These are phyloP conservation scores for Phytophthora europaea DNA, from an alignment of 352 stramenopile genomes.

Conservation along the genomic window DNA sequence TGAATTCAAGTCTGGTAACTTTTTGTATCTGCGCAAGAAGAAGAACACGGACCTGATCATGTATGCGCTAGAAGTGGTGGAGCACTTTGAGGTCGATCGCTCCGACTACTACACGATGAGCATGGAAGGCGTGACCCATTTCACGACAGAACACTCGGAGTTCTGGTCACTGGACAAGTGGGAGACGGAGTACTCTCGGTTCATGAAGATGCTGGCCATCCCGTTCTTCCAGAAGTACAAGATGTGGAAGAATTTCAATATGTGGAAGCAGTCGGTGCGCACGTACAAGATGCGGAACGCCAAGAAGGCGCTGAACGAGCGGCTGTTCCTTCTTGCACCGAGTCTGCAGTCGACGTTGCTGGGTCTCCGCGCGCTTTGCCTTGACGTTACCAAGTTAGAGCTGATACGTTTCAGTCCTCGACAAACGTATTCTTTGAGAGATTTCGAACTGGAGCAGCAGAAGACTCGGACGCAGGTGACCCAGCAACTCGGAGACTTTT, in stretches of 20 bases:
- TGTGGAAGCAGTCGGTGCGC: constrained; percentile 93
- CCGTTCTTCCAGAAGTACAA: constrained; percentile 95
- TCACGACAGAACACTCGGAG: constrained; percentile 87
- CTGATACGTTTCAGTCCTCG: constrained; percentile 75
- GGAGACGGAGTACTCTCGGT: constrained; percentile 94
- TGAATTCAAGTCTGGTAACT: constrained; percentile 85
- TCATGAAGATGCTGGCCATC: constrained; percentile 92
- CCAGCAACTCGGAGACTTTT: constrained; percentile 72
- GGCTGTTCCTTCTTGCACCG: constrained; percentile 91
- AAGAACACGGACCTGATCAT: constrained; percentile 76
- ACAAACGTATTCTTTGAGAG: constrained; percentile 83
- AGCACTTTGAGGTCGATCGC: constrained; percentile 87
- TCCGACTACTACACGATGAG: constrained; percentile 95
- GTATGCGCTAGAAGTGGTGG: constrained; percentile 86
- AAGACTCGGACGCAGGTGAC: constrained; percentile 61
- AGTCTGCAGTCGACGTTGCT: constrained; percentile 88
- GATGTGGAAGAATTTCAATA: constrained; percentile 95
- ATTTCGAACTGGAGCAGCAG: constrained; percentile 86
- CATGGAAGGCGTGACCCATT: constrained; percentile 93
- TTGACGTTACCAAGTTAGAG: constrained; percentile 72
- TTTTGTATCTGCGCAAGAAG: constrained; percentile 83
- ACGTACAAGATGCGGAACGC: constrained; percentile 89
- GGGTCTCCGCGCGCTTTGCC: constrained; percentile 75
- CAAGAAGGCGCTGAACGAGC: constrained; percentile 81
- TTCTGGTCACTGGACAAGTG: constrained; percentile 95